Evolutionary conservation across 1,284 basidiomycete species (phyloP).

Genomic region (Cerioporus squamosus): DNA sequence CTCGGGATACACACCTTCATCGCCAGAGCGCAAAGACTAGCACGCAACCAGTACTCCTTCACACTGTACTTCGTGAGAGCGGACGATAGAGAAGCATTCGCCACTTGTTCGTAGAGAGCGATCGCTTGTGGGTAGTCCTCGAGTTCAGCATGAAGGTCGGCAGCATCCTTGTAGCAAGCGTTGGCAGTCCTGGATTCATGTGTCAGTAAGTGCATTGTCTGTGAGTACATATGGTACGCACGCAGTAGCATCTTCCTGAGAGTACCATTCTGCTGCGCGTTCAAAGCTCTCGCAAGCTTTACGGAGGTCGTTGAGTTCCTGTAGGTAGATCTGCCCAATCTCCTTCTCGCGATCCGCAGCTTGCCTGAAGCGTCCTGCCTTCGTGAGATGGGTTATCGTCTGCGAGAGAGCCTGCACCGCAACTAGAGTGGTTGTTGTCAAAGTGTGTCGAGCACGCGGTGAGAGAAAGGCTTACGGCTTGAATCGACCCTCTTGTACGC

Average conservation of each 20-base stretch:
- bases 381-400: conserved; percentile 84
- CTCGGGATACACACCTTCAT: conserved; percentile 68
- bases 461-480: conserved; percentile 59
- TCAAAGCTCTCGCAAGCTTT: conserved; percentile 92
- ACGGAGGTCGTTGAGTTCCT: conserved; percentile 73
- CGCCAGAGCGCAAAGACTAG: conserved; percentile 89
- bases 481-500: conserved; percentile 89
- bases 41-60: conserved; percentile 95
- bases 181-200: conserved; percentile 80
- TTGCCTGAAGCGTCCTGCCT: conserved; percentile 92
- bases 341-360: conserved; percentile 98
- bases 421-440: conserved; percentile 52
- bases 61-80: conserved; percentile 97
- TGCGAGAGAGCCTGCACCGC: conserved; percentile 90
- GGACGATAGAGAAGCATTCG: conserved; percentile 82
- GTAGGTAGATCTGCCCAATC: conserved; percentile 91
- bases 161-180: conserved; percentile 94
- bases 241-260: conserved; percentile 96
- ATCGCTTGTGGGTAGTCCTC: conserved; percentile 88
- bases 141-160: conserved; percentile 91
- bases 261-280: conserved; percentile 96
- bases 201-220: not conserved
- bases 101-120: conserved; percentile 89
- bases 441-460: not conserved
- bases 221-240: conserved; percentile 48